These are phyloP conservation scores for Chaetomiaceae sp. DNA, from an alignment of 2,329 filamentous ascomycete genomes.

Conservation along the genomic window DNA sequence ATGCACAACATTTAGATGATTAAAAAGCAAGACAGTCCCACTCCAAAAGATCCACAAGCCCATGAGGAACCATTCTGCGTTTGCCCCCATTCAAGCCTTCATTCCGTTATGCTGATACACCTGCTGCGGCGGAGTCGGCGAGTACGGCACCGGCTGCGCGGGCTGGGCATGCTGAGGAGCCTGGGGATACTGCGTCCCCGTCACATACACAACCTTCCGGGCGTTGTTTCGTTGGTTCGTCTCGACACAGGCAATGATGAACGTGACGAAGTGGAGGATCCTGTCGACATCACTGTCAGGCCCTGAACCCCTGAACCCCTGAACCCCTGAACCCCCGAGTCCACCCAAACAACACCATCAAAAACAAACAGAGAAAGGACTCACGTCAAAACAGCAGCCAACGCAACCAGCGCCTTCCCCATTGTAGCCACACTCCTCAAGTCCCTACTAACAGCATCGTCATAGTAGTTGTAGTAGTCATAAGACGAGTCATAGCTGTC, in stretches of 20 bases:
- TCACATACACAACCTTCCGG: neutral
- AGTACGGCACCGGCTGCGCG: neutral
- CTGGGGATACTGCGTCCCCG: neutral
- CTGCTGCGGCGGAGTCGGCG: neutral
- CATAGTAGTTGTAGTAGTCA: neutral
- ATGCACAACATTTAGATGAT: no score
- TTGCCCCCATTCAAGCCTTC: neutral
- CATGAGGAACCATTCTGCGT: no score
- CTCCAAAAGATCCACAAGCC: no score
- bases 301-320: neutral
- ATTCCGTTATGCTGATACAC: neutral
- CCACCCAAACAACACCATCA: neutral
- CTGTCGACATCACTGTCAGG: conserved; percentile 1
- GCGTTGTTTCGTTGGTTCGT: conserved; percentile 7
- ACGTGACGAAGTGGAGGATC: conserved; percentile 13
- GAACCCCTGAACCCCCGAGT: no score
- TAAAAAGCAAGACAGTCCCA: no score
- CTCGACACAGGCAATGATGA: conserved; percentile 18
- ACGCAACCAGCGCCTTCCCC: conserved; percentile 5
- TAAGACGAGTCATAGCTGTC: neutral
- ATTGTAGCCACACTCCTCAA: neutral
- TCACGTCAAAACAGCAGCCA: conserved; percentile 3
- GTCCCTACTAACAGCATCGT: neutral
- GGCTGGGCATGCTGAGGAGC: neutral
- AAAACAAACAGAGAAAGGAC: neutral